Evolutionary conservation across 2,329 filamentous ascomycete genomes (phyloP), one percentile per base, ranked within the genome.

Genomic region (Aspergillus terreus): DNA sequence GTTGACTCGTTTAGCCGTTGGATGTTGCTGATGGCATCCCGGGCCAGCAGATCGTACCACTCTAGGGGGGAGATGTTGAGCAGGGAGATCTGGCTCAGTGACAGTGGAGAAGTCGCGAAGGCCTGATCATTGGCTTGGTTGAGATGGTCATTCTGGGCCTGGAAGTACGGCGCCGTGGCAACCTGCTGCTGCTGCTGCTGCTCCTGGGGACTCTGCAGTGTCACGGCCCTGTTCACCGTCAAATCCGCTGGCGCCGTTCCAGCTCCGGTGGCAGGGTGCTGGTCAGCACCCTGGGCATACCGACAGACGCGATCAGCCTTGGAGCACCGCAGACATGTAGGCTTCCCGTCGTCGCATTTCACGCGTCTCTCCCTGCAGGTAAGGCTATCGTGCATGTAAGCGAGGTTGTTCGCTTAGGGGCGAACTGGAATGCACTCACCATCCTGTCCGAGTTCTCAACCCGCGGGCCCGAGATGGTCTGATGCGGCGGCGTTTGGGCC

Each of bases 1-100:
- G 42, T 44, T 14, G 44, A 46, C n/a, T 33, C 36, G 7, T 51
- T 51, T 44, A 30, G 25, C 36, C 51, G 51, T 45, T 53, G 51
- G 32, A 53, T 47, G 32, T 53, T 46, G 41, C 33, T 57, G 25
- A 55, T 58, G n/a, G 59, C 59, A 59, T 61, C 59, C 12, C 58
- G 58, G 6, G 59, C 59, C 15, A 61, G 32, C 35, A 60, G 48
- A 25, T 61, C 59, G 32, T 56, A 61, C 59, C 59, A 61, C 33
- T 61, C 58, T n/a, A 57, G 51, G 6, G 59, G 51, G 7, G 51
- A 50, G 36, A 53, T 50, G 12, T 53, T 47, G 2, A 50, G 47
- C 23, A 51, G 47, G 6, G 58, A 54, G 17, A 47, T 42, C 45
- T 56, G 49, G 33, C 49, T 47, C 4, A 50, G 49, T 11, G 42